These are phyloP conservation scores for Protomyces pachydermus DNA, from an alignment of 1,139 yeast genomes.

Conservation along the genomic window DNA sequence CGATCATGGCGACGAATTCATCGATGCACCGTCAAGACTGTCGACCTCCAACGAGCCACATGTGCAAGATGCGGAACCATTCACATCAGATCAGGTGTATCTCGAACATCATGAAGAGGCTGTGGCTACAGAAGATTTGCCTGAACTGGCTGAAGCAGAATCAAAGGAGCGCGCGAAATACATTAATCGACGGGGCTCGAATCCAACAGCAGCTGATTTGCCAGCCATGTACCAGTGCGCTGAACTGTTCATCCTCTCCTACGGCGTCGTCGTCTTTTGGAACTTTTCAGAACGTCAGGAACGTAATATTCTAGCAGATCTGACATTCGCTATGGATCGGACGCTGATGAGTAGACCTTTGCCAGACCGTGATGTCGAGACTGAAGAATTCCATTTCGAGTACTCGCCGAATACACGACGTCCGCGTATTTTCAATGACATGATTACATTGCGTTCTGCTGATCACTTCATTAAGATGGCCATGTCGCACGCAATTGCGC, in stretches of 20 bases:
- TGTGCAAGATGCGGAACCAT: conserved; percentile 3
- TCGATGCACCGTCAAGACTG: conserved; percentile 18
- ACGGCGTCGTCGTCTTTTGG: conserved; percentile 97
- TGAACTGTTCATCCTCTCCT: conserved; percentile 67
- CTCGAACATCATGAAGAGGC: conserved; percentile 8
- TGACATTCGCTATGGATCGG: conserved; percentile 63
- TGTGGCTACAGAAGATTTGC: neutral
- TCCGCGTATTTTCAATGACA: conserved; percentile 89
- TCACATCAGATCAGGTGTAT: neutral
- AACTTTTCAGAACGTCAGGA: conserved; percentile 89
- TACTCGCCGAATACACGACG: conserved; percentile 74
- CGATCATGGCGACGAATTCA: conserved; percentile 24
- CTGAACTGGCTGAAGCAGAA: neutral
- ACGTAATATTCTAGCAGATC: conserved; percentile 85
- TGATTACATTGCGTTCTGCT: conserved; percentile 83
- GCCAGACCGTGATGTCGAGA: conserved; percentile 85
- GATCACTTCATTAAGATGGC: conserved; percentile 89
- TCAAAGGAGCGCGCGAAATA: neutral
- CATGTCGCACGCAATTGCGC: conserved; percentile 94
- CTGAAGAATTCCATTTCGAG: conserved; percentile 90
- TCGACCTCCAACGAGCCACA: conserved; percentile 10
- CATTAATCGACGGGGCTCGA: conserved; percentile 9
- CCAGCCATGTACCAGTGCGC: conserved; percentile 28
- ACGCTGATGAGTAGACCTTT: conserved; percentile 63
- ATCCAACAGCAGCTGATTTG: conserved; percentile 19